These are phyloP conservation scores for Saccharomyces uvarum DNA, from an alignment of 1,139 yeast genomes.

Conservation along the genomic window DNA sequence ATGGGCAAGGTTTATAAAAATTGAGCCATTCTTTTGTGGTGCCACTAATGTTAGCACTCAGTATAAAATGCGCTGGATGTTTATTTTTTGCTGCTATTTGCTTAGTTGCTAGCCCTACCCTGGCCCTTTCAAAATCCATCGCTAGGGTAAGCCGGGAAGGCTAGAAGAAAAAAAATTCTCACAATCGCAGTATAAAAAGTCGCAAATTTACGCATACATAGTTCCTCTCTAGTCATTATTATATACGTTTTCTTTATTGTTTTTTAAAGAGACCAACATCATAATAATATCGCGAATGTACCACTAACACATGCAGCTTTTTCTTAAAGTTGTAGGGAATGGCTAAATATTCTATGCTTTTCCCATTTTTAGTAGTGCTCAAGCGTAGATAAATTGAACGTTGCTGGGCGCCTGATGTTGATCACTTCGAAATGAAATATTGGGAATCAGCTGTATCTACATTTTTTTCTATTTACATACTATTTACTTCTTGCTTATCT, in stretches of 20 bases:
- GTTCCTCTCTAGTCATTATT: not conserved
- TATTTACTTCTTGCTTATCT: not conserved
- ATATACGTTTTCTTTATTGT: not conserved
- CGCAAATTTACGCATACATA: not conserved
- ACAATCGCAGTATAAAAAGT: not conserved
- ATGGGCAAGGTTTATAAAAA: not conserved
- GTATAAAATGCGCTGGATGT: not conserved
- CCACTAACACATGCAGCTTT: constrained; percentile 6
- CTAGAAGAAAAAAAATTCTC: not conserved
- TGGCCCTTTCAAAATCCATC: not conserved
- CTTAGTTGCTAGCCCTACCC: not conserved
- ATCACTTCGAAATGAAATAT: constrained; percentile 30
- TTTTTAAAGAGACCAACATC: constrained; percentile 20
- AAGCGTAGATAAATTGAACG: constrained; percentile 35
- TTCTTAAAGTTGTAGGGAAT: constrained; percentile 11
- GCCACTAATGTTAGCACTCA: not conserved
- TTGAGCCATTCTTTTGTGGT: not conserved
- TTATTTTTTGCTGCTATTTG: not conserved
- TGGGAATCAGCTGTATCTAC: constrained; percentile 41
- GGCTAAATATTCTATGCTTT: constrained; percentile 14
- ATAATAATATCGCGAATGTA: constrained; percentile 19
- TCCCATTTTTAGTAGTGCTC: constrained; percentile 19
- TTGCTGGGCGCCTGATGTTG: constrained; percentile 42
- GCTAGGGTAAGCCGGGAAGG: not conserved
- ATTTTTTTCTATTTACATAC: constrained; percentile 10